Evolutionary conservation across 1,284 basidiomycete species (phyloP).

Genomic region (Trichosporon inkin): DNA sequence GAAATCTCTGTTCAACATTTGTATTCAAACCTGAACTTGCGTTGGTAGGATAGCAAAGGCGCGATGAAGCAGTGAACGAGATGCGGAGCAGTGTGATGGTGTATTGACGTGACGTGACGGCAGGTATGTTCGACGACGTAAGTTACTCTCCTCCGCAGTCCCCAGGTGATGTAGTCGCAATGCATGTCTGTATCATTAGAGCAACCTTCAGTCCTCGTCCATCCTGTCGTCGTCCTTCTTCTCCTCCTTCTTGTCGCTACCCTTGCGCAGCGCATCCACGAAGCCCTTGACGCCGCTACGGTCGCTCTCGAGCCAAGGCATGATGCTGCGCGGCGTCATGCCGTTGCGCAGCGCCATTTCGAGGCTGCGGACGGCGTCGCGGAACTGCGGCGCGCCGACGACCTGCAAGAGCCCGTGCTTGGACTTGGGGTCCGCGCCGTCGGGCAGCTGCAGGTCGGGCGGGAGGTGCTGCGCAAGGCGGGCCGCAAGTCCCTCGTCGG

Average conservation of each 20-base stretch:
- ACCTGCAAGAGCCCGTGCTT: conserved; percentile 39
- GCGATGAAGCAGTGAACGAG: conserved; percentile 9
- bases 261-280: conserved; percentile 33
- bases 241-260: background rate
- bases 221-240: conserved; percentile 5
- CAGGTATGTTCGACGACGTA: background rate
- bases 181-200: background rate
- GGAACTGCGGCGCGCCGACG: conserved; percentile 45
- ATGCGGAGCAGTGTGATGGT: background rate
- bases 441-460: conserved; percentile 28
- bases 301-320: conserved; percentile 33
- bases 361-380: conserved; percentile 43
- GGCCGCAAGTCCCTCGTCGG: conserved; percentile 30
- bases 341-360: conserved; percentile 47
- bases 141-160: background rate
- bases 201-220: background rate
- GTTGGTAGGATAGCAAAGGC: conserved; percentile 9
- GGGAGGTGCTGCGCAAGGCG: conserved; percentile 41
- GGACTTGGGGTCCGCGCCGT: conserved; percentile 16
- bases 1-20: conserved; percentile 9
- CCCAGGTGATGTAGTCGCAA: background rate
- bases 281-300: conserved; percentile 6
- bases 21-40: conserved; percentile 7
- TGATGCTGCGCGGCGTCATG: conserved; percentile 42
- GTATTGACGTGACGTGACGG: conserved; percentile 5